These are phyloP conservation scores for Lolium rigidum DNA, from an alignment of 176 grass and related monocot species.

Conservation along the genomic window DNA sequence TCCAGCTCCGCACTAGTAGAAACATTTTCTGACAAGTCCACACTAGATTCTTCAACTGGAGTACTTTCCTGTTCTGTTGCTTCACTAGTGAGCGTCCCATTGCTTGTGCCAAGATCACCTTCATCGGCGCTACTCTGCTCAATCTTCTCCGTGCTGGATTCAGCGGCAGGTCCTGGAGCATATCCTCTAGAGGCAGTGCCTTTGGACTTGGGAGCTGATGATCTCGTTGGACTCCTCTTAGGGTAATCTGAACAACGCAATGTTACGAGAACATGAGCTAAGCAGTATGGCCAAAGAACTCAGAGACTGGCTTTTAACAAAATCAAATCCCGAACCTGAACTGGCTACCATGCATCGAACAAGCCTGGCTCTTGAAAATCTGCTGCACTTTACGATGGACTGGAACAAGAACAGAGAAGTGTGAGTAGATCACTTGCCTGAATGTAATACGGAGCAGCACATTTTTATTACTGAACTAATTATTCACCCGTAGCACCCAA, in stretches of 20 bases:
- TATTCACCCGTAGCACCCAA: background rate
- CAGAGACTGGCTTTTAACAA: conserved; percentile 19
- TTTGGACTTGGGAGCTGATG: conserved; percentile 53
- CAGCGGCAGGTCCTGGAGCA: conserved; percentile 45
- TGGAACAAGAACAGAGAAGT: conserved; percentile 37
- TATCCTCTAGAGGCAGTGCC: conserved; percentile 52
- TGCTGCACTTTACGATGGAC: conserved; percentile 49
- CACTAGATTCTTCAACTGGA: background rate
- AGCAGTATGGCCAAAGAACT: conserved; percentile 10
- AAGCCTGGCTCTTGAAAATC: conserved; percentile 54
- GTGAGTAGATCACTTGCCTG: background rate
- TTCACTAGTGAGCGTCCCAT: conserved; percentile 4
- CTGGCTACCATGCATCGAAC: conserved; percentile 60
- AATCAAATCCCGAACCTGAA: conserved; percentile 59
- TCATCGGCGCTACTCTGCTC: conserved; percentile 37
- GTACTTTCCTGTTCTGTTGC: conserved; percentile 5
- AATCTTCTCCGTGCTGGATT: conserved; percentile 51
- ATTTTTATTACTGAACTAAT: conserved; percentile 3
- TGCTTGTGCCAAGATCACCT: conserved; percentile 30
- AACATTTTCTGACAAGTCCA: background rate
- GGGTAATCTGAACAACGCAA: conserved; percentile 57
- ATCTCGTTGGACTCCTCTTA: conserved; percentile 64
- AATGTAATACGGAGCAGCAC: background rate
- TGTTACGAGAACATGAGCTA: conserved; percentile 40
- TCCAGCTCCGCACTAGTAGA: background rate